Percentiles rank a stretch among this genome's conserved stretches.
Evolutionary conservation across 2,329 filamentous ascomycete genomes (phyloP).

Genomic region (Trichophyton rubrum): DNA sequence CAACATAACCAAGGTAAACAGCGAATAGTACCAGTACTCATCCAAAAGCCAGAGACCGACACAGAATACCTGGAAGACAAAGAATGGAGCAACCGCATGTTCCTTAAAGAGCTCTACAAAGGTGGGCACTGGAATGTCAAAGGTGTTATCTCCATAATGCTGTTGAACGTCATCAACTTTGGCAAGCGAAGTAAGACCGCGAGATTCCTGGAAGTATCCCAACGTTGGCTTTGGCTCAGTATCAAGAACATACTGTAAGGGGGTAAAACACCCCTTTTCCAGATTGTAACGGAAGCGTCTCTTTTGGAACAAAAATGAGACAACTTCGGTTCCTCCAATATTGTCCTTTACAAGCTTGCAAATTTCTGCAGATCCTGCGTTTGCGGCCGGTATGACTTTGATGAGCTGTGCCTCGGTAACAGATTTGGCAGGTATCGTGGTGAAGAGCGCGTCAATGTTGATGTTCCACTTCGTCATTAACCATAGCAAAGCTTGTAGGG

Average conservation of each 20-base stretch:
- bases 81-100: constrained; percentile 96
- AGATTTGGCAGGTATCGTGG: constrained; percentile 55
- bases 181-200: constrained; percentile 59
- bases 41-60: constrained; percentile 97
- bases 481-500: constrained; percentile 78
- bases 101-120: constrained; percentile 96
- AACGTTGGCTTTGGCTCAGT: constrained; percentile 69
- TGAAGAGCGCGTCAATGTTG: constrained; percentile 70
- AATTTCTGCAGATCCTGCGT: constrained; percentile 81
- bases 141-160: constrained; percentile 91
- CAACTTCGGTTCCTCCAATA: constrained; percentile 58
- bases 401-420: constrained; percentile 70
- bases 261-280: constrained; percentile 61
- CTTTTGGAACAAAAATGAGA: constrained; percentile 96
- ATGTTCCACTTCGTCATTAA: constrained; percentile 97
- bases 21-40: constrained; percentile 99
- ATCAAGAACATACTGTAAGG: constrained; percentile 74
- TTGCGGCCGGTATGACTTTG: constrained; percentile 81
- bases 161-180: constrained; percentile 72
- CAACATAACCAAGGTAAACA: constrained; percentile 98
- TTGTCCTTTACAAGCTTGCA: constrained; percentile 68
- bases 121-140: constrained; percentile 93
- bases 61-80: constrained; percentile 98
- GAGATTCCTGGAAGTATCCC: constrained; percentile 63
- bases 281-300: constrained; percentile 79